phyloP scores from a whole-genome alignment of 768 basidiomycete genomes.

The Tulasnella sp. region DNA sequence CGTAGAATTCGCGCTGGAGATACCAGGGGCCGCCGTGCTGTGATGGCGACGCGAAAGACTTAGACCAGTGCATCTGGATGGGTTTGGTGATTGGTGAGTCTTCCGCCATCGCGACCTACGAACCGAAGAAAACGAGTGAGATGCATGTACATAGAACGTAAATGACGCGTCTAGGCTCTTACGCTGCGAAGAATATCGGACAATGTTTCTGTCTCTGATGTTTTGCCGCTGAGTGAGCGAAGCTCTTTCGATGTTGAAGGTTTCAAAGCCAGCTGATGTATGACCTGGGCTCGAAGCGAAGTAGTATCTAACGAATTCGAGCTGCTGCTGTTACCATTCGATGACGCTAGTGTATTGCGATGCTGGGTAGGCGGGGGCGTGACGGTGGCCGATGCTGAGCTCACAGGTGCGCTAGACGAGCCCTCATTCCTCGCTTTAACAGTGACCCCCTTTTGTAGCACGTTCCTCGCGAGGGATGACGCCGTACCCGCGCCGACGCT shows the following conservation, averaged over 20 bases:
- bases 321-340: too few relatives aligned
- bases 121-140: not conserved
- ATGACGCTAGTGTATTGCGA: not conserved
- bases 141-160: too few relatives aligned
- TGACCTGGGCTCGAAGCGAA: constrained; percentile 3
- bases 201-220: not conserved
- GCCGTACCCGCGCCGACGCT: constrained; percentile 4
- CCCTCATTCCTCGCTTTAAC: constrained; percentile 5
- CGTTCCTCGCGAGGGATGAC: constrained; percentile 5
- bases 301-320: not conserved
- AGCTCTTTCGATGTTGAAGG: constrained; percentile 7
- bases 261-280: constrained; percentile 9
- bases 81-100: not conserved
- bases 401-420: not conserved
- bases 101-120: not conserved
- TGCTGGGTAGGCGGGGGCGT: not conserved
- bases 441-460: constrained; percentile 8
- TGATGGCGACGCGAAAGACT: not conserved
- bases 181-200: constrained; percentile 7
- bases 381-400: not conserved
- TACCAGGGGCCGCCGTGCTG: constrained; percentile 2
- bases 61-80: not conserved
- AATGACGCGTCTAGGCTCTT: too few relatives aligned
- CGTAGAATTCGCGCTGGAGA: constrained; percentile 1
- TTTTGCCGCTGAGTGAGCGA: not conserved